A percentile compares a stretch with the other conserved stretches of the same genome.
Evolutionary conservation across 2,329 filamentous ascomycete genomes (phyloP).

Genomic region (Claviceps citrina): DNA sequence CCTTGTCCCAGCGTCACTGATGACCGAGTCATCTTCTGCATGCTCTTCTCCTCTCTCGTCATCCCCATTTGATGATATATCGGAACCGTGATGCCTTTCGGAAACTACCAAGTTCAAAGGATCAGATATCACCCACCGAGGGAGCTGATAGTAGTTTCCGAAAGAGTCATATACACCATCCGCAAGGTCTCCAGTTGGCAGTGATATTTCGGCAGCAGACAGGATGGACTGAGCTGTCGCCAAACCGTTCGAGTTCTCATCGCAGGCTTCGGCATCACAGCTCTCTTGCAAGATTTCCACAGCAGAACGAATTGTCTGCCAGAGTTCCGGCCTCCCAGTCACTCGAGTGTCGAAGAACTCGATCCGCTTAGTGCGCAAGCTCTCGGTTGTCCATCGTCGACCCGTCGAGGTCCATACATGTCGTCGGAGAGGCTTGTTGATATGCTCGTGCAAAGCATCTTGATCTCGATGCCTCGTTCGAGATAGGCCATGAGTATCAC

Average conservation of each 20-base stretch:
- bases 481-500: slow-evolving; percentile 9
- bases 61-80: slow-evolving; percentile 19
- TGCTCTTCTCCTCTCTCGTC: slow-evolving; percentile 10
- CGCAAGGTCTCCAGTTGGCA: slow-evolving; percentile 57
- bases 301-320: slow-evolving; percentile 57
- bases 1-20: slow-evolving; percentile 22
- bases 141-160: slow-evolving; percentile 54
- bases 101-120: slow-evolving; percentile 39
- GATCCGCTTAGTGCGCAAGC: slow-evolving; percentile 54
- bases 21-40: slow-evolving; percentile 9
- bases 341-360: slow-evolving; percentile 89
- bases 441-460: slow-evolving; percentile 43
- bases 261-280: slow-evolving; percentile 22
- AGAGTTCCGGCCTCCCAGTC: slow-evolving; percentile 61
- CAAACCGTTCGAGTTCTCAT: slow-evolving; percentile 28
- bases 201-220: slow-evolving; percentile 58
- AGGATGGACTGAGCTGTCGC: slow-evolving; percentile 67
- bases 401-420: slow-evolving; percentile 51
- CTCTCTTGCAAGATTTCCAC: slow-evolving; percentile 52
- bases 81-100: slow-evolving; percentile 18
- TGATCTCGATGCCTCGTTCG: slow-evolving; percentile 21
- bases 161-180: slow-evolving; percentile 58
- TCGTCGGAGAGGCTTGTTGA: slow-evolving; percentile 51
- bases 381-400: slow-evolving; percentile 51
- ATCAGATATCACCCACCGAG: slow-evolving; percentile 53